Base-by-base conservation (phyloP, 1,284 basidiomycete genomes). In the Trametes hirsuta region DNA sequence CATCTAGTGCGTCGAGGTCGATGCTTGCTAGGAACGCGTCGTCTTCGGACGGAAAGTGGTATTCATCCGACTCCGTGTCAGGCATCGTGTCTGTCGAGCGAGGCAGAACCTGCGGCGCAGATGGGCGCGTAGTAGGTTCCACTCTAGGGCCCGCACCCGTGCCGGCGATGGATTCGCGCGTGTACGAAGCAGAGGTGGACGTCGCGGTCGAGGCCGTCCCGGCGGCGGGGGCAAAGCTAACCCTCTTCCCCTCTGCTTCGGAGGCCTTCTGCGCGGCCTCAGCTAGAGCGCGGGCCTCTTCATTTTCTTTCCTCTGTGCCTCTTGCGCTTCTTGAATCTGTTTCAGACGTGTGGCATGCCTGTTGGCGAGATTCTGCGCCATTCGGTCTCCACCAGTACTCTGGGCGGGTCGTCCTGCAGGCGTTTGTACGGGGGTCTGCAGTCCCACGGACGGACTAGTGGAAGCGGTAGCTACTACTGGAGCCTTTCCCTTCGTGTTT, bases 1-100 rank as follows among this genome's bases (percentile, higher is more conserved):
- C 66, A 61, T 87, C 85, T 18, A 75, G 75, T 11, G 84, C 83
- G 1, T 78, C 81, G 1, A 87, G 75, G 62, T 88, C 86, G 22
- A 88, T 76, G 9, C 77, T 74, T 24, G 85, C 85, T 40, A 86
- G 75, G 62, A 88, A 81, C 4, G 79, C 84, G 56, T 84, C 87
- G 52, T 90, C 88, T 39, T 90, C 85, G 0, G 84, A 86, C 47
- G 75, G 74, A 65, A 87, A 81, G 15, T 76, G 77, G 66, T 81
- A 87, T 0, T 77, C 78, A 18, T 86, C 84, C 6, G 74, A 69
- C 2, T 71, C 74, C 4, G 34, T 40, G 15, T 62, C 61, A 6
- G 49, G 56, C 3, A n/a, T 45, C 4, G 42, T 47, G 21, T 58
- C 46, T 21, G 50, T 47, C 40, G 58, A 35, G 39, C 53, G n/a